These are phyloP conservation scores for Massariosphaeria phaeospora DNA, from an alignment of 495 filamentous ascomycete species.

Conservation along the genomic window DNA sequence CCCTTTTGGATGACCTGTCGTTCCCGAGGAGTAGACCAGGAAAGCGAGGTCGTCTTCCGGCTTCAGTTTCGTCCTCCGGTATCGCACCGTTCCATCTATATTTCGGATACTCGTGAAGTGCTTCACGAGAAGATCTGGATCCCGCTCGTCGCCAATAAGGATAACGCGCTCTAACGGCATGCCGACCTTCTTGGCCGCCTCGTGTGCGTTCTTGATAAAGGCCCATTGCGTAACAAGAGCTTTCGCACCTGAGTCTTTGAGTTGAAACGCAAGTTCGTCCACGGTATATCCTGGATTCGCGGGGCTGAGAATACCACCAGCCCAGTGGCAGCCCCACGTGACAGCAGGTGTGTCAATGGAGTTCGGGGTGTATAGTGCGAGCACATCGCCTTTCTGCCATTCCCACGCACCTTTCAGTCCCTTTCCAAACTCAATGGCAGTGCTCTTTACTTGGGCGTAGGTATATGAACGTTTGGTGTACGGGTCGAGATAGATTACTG, in stretches of 20 bases:
- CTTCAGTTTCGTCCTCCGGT: constrained; percentile 48
- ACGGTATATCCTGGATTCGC: constrained; percentile 85
- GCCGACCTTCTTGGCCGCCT: constrained; percentile 64
- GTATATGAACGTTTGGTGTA: constrained; percentile 70
- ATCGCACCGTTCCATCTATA: constrained; percentile 48
- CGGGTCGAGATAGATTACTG: constrained; percentile 77
- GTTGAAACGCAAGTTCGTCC: constrained; percentile 82
- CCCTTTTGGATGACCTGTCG: constrained; percentile 86
- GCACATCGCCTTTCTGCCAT: constrained; percentile 68
- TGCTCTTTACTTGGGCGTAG: constrained; percentile 59
- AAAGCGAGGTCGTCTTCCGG: constrained; percentile 59
- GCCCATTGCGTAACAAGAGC: constrained; percentile 67
- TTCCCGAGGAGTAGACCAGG: constrained; percentile 81
- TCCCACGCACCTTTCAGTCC: constrained; percentile 68
- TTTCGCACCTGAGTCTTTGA: constrained; percentile 74
- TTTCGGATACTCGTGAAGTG: constrained; percentile 72
- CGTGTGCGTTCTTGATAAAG: constrained; percentile 54
- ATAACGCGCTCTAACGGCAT: constrained; percentile 65
- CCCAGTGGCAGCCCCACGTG: constrained; percentile 77
- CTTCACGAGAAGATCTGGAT: constrained; percentile 55
- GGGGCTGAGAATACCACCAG: constrained; percentile 73
- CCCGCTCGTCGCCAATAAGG: constrained; percentile 69
- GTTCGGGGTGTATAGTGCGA: constrained; percentile 42
- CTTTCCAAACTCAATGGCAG: constrained; percentile 69
- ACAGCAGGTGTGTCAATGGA: constrained; percentile 46